phyloP scores from a whole-genome alignment of 106 monocot species.

The Allium fistulosum region DNA sequence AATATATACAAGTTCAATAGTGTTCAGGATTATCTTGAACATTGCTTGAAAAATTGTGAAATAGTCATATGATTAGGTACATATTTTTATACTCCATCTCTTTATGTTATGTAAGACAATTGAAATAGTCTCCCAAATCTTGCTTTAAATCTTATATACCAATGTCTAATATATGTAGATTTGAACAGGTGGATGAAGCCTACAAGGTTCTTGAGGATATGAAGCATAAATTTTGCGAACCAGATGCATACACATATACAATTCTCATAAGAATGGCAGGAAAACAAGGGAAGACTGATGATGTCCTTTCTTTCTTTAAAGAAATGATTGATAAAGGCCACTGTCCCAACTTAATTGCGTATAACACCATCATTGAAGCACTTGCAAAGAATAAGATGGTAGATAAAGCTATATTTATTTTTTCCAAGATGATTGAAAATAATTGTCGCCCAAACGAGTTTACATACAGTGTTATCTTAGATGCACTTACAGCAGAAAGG shows the following conservation, averaged over 20 bases:
- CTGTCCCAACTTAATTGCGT: conserved; percentile 54
- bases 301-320: conserved; percentile 50
- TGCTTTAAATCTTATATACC: too few relatives aligned
- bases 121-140: too few relatives aligned
- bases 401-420: conserved; percentile 60
- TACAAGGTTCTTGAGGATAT: conserved; percentile 78
- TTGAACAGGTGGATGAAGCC: conserved; percentile 15
- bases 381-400: conserved; percentile 74
- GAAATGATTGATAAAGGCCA: conserved; percentile 77
- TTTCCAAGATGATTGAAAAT: conserved; percentile 82
- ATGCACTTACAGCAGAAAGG: conserved; percentile 51
- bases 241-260: conserved; percentile 87
- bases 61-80: too few relatives aligned
- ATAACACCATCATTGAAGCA: conserved; percentile 89
- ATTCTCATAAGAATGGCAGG: conserved; percentile 93
- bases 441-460: conserved; percentile 83
- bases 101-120: too few relatives aligned
- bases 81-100: too few relatives aligned
- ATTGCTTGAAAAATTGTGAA: too few relatives aligned
- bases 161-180: background rate
- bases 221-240: conserved; percentile 73
- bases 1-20: too few relatives aligned
- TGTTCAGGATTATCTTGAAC: too few relatives aligned
- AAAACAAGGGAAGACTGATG: conserved; percentile 47
- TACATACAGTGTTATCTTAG: conserved; percentile 62